Conservation (phyloP, 192 early-diverging fungal species). For the Coemansia sp. region DNA sequence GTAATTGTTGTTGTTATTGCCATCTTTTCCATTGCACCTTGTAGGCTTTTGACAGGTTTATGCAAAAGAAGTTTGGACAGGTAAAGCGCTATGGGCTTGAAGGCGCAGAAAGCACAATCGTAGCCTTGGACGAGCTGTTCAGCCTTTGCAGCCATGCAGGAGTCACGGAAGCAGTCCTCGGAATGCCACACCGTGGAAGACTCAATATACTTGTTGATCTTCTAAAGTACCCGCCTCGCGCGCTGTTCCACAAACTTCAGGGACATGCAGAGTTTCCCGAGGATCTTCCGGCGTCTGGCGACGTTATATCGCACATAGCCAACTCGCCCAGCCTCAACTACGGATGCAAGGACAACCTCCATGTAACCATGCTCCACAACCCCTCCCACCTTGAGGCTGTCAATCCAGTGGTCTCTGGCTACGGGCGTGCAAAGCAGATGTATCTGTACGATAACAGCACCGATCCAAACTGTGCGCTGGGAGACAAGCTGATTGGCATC, state of each 20-base stretch:
- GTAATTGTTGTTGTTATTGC: constrained; percentile 7
- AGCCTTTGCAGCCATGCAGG: constrained; percentile 63
- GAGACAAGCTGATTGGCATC: constrained; percentile 91
- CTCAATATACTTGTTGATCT: constrained; percentile 91
- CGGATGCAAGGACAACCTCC: constrained; percentile 56
- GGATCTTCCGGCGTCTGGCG: constrained; percentile 76
- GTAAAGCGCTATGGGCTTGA: constrained; percentile 97
- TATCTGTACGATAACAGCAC: constrained; percentile 66
- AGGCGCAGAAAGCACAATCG: constrained; percentile 95
- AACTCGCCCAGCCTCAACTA: constrained; percentile 78
- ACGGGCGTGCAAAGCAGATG: constrained; percentile 95
- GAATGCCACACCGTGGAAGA: constrained; percentile 97
- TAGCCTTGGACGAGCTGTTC: constrained; percentile 86
- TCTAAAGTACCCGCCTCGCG: constrained; percentile 74
- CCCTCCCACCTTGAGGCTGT: constrained; percentile 97
- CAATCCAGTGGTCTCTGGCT: constrained; percentile 95
- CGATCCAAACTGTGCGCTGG: constrained; percentile 74
- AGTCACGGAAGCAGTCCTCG: constrained; percentile 79
- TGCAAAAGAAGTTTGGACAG: constrained; percentile 95
- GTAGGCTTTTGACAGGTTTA: constrained; percentile 94
- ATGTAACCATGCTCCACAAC: constrained; percentile 92
- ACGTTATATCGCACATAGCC: constrained; percentile 90
- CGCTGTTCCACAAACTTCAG: constrained; percentile 92
- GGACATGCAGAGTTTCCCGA: constrained; percentile 89
- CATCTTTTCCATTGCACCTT: not conserved